A percentile compares a stretch with the other conserved stretches of the same genome.
phyloP scores from a whole-genome alignment of 1,284 basidiomycete genomes.

The Ustilago nuda region DNA sequence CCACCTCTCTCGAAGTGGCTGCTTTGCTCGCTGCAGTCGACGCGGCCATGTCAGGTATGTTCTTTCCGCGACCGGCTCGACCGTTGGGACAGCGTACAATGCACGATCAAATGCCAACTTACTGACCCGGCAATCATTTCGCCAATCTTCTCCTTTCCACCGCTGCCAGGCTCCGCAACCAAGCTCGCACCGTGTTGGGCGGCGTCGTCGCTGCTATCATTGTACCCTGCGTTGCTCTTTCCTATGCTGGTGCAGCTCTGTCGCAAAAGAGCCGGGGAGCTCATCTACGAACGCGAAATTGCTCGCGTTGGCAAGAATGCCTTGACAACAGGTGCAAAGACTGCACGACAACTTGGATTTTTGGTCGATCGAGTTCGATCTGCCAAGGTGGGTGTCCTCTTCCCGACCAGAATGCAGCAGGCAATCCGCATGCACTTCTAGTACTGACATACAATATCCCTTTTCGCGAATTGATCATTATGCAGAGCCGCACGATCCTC shows the following conservation, averaged over 20 bases:
- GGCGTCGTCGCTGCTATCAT: constrained; percentile 37
- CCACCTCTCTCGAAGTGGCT: constrained; percentile 81
- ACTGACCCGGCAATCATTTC: neutral
- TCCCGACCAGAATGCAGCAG: neutral
- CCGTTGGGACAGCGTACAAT: neutral
- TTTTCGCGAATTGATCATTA: neutral
- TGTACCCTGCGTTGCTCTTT: constrained; percentile 78
- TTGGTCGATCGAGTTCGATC: constrained; percentile 59
- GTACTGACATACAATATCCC: neutral
- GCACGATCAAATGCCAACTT: too few species aligned
- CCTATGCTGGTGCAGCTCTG: constrained; percentile 77
- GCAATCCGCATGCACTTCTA: neutral
- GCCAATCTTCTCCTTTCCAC: neutral
- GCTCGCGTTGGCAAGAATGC: constrained; percentile 17
- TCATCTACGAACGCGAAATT: constrained; percentile 57
- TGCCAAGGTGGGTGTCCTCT: constrained; percentile 21
- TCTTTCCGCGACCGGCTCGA: constrained; percentile 16
- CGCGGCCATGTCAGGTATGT: constrained; percentile 78
- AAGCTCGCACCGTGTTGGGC: constrained; percentile 26
- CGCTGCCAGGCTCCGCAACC: constrained; percentile 23
- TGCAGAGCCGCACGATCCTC: constrained; percentile 25
- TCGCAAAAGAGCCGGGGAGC: constrained; percentile 70
- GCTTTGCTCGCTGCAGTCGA: constrained; percentile 78
- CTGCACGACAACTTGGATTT: constrained; percentile 44
- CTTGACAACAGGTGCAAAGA: constrained; percentile 34